phyloP scores from a whole-genome alignment of 805 yeast genomes.

The Nematodospora valgi region DNA sequence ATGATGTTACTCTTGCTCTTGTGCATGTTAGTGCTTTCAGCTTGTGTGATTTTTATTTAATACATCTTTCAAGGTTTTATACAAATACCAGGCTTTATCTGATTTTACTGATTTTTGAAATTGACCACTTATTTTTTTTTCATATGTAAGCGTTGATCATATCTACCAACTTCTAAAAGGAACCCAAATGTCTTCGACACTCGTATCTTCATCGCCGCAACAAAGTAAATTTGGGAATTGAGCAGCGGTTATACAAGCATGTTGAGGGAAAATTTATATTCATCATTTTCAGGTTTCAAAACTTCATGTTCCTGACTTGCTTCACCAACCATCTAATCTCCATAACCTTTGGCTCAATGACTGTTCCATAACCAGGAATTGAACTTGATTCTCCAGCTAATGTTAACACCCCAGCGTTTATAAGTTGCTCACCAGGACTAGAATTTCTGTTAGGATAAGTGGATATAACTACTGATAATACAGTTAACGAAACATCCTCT shows the following conservation, averaged over 20 bases:
- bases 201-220: conserved; percentile 39
- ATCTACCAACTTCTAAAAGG: conserved; percentile 39
- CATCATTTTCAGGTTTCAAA: conserved; percentile 38
- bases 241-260: conserved; percentile 68
- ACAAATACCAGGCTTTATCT: too few relatives aligned
- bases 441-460: conserved; percentile 50
- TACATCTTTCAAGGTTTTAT: too few relatives aligned
- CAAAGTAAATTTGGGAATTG: conserved; percentile 57
- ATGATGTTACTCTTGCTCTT: too few relatives aligned
- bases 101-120: too few relatives aligned
- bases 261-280: conserved; percentile 62
- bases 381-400: conserved; percentile 64
- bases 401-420: conserved; percentile 73
- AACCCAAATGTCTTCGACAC: conserved; percentile 60
- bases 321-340: conserved; percentile 63
- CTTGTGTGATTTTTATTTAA: too few relatives aligned
- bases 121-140: too few relatives aligned
- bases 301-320: conserved; percentile 82
- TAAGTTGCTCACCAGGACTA: conserved; percentile 56
- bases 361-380: conserved; percentile 57
- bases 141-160: too few relatives aligned
- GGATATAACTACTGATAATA: conserved; percentile 55
- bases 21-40: too few relatives aligned
- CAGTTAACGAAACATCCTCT: conserved; percentile 61
- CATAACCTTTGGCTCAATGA: conserved; percentile 37